Percentiles rank a stretch among this genome's conserved stretches.
phyloP scores from a whole-genome alignment of 2,329 filamentous ascomycete species.

The Aspergillus bombycis region DNA sequence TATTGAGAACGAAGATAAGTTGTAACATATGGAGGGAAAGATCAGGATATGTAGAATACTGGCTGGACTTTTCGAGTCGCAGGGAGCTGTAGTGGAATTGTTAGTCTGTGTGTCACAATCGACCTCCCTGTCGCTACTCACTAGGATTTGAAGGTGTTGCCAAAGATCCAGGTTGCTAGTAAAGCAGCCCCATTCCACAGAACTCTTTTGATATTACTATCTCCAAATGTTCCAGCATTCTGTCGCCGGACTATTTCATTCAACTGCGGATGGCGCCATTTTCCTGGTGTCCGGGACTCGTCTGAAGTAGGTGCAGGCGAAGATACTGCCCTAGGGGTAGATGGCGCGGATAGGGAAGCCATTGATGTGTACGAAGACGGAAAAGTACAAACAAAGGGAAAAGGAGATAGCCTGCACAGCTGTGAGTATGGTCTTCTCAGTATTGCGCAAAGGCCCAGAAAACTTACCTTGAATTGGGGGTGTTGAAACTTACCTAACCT shows the following conservation, averaged over 20 bases:
- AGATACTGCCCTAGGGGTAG: constrained; percentile 42
- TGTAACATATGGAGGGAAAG: constrained; percentile 59
- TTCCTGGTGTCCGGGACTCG: constrained; percentile 61
- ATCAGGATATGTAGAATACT: constrained; percentile 47
- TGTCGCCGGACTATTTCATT: constrained; percentile 84
- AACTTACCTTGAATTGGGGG: constrained; percentile 24
- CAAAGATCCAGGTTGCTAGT: constrained; percentile 51
- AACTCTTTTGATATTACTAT: constrained; percentile 73
- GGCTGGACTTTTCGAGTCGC: constrained; percentile 38
- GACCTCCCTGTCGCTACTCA: constrained; percentile 26
- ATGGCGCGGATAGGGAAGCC: constrained; percentile 43
- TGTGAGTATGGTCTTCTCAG: constrained; percentile 2
- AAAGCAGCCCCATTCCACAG: constrained; percentile 67
- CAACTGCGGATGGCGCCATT: constrained; percentile 87
- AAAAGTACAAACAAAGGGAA: background rate
- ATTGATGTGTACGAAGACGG: constrained; percentile 29
- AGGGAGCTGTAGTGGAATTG: constrained; percentile 33
- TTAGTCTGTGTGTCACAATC: constrained; percentile 15
- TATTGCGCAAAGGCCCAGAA: constrained; percentile 4
- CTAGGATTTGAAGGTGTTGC: constrained; percentile 42
- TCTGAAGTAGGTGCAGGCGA: constrained; percentile 30
- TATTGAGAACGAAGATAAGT: constrained; percentile 69
- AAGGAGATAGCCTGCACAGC: background rate
- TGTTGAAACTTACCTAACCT: constrained; percentile 18
- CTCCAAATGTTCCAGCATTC: constrained; percentile 75